phyloP scores from a whole-genome alignment of 2,329 filamentous ascomycete genomes.

The Neofusicoccum sp. region DNA sequence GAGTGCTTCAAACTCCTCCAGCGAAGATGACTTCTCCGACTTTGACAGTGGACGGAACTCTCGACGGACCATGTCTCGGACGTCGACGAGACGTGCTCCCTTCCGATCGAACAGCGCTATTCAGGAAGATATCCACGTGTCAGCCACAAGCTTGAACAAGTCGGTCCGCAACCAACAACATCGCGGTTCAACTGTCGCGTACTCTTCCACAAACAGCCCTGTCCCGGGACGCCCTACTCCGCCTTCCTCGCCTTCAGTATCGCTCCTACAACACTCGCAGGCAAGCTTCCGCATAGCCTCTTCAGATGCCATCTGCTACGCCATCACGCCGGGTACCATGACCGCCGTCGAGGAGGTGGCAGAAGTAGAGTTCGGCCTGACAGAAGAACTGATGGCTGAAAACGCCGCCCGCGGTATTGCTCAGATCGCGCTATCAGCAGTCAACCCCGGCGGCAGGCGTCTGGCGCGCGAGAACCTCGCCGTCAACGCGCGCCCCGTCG shows the following conservation, averaged over 20 bases:
- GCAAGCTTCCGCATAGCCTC: slow-evolving; percentile 53
- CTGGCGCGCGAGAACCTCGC: slow-evolving; percentile 48
- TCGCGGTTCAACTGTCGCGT: slow-evolving; percentile 18
- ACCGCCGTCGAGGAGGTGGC: slow-evolving; percentile 91
- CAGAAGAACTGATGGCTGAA: slow-evolving; percentile 88
- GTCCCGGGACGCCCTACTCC: slow-evolving; percentile 35
- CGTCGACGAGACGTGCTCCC: slow-evolving; percentile 41
- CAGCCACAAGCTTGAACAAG: slow-evolving; percentile 28
- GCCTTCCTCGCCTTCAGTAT: slow-evolving; percentile 39
- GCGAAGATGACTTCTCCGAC: slow-evolving; percentile 40
- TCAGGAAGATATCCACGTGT: slow-evolving; percentile 37
- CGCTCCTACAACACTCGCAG: slow-evolving; percentile 21
- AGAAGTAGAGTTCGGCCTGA: slow-evolving; percentile 81
- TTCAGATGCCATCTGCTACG: slow-evolving; percentile 59
- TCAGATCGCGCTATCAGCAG: slow-evolving; percentile 73
- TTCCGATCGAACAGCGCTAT: slow-evolving; percentile 45
- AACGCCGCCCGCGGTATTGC: slow-evolving; percentile 88
- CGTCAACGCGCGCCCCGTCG: slow-evolving; percentile 53
- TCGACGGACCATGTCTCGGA: slow-evolving; percentile 42
- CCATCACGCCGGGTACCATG: slow-evolving; percentile 75
- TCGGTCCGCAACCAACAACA: slow-evolving; percentile 16
- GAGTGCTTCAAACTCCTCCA: slow-evolving; percentile 33
- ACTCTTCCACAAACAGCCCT: slow-evolving; percentile 38
- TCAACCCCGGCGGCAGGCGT: slow-evolving; percentile 62
- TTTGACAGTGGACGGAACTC: slow-evolving; percentile 43